Evolutionary conservation across 257 asterid species (phyloP).

Genomic region (Solanum virginianum): DNA sequence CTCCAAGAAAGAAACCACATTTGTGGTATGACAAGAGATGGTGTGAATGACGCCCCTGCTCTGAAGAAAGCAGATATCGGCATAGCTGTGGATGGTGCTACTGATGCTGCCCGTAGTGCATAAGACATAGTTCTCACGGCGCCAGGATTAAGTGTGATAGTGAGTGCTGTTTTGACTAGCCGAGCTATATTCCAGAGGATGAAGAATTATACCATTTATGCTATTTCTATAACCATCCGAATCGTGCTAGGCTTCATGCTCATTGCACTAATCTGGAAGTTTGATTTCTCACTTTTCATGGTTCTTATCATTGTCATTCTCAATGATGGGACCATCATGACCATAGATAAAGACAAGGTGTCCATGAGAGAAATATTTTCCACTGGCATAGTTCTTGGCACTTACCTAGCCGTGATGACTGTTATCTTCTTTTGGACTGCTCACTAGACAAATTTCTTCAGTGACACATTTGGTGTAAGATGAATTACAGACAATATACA

Average conservation of each 20-base stretch:
- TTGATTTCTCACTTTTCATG: slow-evolving; percentile 49
- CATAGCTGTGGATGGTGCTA: slow-evolving; percentile 38
- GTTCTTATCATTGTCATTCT: slow-evolving; percentile 44
- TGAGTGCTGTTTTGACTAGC: slow-evolving; percentile 32
- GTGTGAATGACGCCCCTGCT: slow-evolving; percentile 40
- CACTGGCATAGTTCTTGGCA: slow-evolving; percentile 42
- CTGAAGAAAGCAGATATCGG: slow-evolving; percentile 34
- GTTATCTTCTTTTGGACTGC: slow-evolving; percentile 42
- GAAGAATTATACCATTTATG: no score
- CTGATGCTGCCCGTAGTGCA: slow-evolving; percentile 38
- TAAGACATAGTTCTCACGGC: slow-evolving; percentile 27
- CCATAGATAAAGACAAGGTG: slow-evolving; percentile 44
- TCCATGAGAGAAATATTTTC: slow-evolving; percentile 37
- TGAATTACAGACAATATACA: not conserved
- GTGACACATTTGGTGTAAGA: not conserved
- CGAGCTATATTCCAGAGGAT: slow-evolving; percentile 10
- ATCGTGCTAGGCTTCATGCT: no score
- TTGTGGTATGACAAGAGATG: slow-evolving; percentile 41
- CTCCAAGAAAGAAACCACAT: slow-evolving; percentile 34
- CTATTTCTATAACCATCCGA: no score
- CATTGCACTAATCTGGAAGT: slow-evolving; percentile 31
- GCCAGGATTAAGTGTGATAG: slow-evolving; percentile 30
- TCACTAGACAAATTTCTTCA: slow-evolving; percentile 24
- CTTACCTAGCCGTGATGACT: slow-evolving; percentile 46
- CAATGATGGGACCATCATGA: slow-evolving; percentile 48